phyloP scores from a whole-genome alignment of 225 moss, liverwort and hornwort species.

The Lunularia cruciata region DNA sequence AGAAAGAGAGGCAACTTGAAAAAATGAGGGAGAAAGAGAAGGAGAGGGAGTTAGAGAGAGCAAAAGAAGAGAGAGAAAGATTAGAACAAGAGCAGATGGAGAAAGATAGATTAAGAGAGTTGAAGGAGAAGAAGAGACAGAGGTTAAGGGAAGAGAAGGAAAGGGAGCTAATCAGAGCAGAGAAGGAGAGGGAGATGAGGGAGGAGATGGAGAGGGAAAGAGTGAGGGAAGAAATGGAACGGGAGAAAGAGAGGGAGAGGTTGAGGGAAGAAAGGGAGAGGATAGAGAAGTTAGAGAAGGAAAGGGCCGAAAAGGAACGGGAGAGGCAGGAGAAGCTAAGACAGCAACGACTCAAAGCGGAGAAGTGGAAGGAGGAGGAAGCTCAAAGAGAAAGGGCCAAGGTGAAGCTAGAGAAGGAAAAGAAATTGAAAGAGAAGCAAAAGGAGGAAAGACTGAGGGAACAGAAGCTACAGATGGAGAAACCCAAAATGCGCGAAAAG shows the following conservation, averaged over 20 bases:
- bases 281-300: slow-evolving; percentile 47
- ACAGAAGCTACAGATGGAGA: slow-evolving; percentile 29
- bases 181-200: slow-evolving; percentile 22
- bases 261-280: slow-evolving; percentile 50
- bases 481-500: slow-evolving; percentile 25
- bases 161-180: slow-evolving; percentile 25
- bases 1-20: slow-evolving; percentile 35
- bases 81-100: slow-evolving; percentile 42
- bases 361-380: slow-evolving; percentile 29
- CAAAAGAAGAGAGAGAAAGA: slow-evolving; percentile 43
- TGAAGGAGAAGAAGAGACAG: slow-evolving; percentile 56
- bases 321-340: slow-evolving; percentile 48
- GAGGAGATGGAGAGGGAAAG: slow-evolving; percentile 47
- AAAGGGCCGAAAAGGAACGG: slow-evolving; percentile 51
- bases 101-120: slow-evolving; percentile 27
- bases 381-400: slow-evolving; percentile 25
- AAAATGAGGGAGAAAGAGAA: slow-evolving; percentile 47
- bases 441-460: slow-evolving; percentile 29
- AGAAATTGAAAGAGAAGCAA: slow-evolving; percentile 23
- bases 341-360: slow-evolving; percentile 26
- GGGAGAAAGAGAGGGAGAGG: slow-evolving; percentile 48
- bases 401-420: slow-evolving; percentile 14
- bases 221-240: slow-evolving; percentile 35
- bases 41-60: slow-evolving; percentile 38
- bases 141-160: slow-evolving; percentile 23